Percentiles rank a stretch among this genome's conserved stretches.
phyloP scores from a whole-genome alignment of 441 rosid genomes.

The Capsella rubella region DNA sequence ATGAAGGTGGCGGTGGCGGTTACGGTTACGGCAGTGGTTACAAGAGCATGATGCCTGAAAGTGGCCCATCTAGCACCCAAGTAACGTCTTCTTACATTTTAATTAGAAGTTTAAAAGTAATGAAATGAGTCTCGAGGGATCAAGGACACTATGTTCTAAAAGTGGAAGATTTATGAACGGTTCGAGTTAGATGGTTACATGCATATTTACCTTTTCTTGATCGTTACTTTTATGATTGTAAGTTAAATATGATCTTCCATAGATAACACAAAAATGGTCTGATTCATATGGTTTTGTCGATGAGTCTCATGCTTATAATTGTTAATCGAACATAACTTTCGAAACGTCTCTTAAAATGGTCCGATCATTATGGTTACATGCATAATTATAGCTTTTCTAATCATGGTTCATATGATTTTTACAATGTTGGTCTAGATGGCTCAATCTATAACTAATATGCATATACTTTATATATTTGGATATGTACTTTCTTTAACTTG shows the following conservation, averaged over 20 bases:
- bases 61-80: slow-evolving; percentile 45
- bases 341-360: background rate
- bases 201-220: background rate
- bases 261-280: background rate
- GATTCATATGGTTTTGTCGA: background rate
- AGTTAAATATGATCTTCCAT: background rate
- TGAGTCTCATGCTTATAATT: background rate
- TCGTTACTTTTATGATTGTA: background rate
- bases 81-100: slow-evolving; percentile 21
- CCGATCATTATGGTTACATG: background rate
- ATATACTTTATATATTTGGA: background rate
- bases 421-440: background rate
- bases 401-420: background rate
- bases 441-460: background rate
- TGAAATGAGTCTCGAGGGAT: background rate
- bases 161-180: background rate
- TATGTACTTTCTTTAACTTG: background rate
- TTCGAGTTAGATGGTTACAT: background rate
- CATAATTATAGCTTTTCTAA: background rate
- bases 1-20: slow-evolving; percentile 36
- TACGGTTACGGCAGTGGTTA: slow-evolving; percentile 6
- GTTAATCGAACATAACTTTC: background rate
- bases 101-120: too few relatives aligned
- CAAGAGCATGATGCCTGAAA: slow-evolving; percentile 42
- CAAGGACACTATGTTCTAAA: background rate